Conservation (phyloP, 352 stramenopile genomes). For the Discostella stelligera region DNA sequence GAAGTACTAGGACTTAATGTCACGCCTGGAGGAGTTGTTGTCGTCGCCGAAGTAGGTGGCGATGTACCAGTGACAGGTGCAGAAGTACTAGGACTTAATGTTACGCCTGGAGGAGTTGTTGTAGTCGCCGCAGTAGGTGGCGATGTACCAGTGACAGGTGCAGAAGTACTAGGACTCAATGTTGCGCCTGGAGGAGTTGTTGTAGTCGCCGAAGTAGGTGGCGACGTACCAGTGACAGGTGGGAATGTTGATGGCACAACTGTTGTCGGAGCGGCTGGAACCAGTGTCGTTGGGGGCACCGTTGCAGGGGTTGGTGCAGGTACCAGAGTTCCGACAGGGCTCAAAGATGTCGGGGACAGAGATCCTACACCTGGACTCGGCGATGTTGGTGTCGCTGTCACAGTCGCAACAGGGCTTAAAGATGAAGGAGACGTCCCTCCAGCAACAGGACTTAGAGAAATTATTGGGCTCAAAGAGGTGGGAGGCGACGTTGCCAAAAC, state of each 20-base stretch:
- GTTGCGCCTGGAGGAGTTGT: not conserved
- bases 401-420: not conserved
- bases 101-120: not conserved
- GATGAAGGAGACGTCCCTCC: not conserved
- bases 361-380: not conserved
- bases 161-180: not conserved
- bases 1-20: not conserved
- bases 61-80: not conserved
- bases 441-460: not conserved
- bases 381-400: not conserved
- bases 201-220: not conserved
- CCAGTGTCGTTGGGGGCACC: not conserved
- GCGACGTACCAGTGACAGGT: not conserved
- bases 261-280: not conserved
- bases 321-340: not conserved
- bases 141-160: not conserved
- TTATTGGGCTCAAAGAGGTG: not conserved
- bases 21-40: not conserved
- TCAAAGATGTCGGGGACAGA: not conserved
- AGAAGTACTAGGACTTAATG: not conserved
- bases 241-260: not conserved
- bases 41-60: not conserved
- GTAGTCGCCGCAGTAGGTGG: not conserved
- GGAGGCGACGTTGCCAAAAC: not conserved
- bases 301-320: not conserved